Evolutionary conservation across 441 rosid species (phyloP), one percentile per base, ranked within the genome.

Genomic region (Gossypium schwendimanii): DNA sequence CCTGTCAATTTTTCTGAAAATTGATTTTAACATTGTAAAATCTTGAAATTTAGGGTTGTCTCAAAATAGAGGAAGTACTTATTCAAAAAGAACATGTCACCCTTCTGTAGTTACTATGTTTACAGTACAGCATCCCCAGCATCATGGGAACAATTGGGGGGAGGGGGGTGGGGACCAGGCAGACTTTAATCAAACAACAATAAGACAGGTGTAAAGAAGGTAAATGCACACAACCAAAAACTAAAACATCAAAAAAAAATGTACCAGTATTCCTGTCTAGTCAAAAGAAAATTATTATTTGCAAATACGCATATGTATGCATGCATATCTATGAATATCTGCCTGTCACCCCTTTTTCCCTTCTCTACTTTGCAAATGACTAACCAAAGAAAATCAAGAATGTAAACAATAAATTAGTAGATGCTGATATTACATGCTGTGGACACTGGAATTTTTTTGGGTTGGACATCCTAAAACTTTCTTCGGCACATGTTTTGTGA

Each of bases 381-480:
- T 17, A 64, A 69, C 67, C 59, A 76, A 66, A 55, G 23, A 58
- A 66, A 41, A 14, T 44, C 9, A 9, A 47, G 28, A 36, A 53
- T 21, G 21, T 5, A 45, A 12, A 66, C 55, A 62, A 66, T 17
- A 61, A 39, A 65, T 33, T 60, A 78, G 11, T 64, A 73, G 0
- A 7, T 64, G 53, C 36, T 58, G 58, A 59, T 47, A 83, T 86
- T 84, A 94, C 99, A 88, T 94, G 98, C 36, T 89, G 99, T 33
- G 97, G 93, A 73, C 99, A 94, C 86, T 78, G 91, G 72, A 94
- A 94, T 62, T 85, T 92, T 64, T 58, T 79, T 0, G 58, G 63
- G 24, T 77, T 86, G 4, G 82, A 72, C 75, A 83, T 63, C 12
- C 84, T 81, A 39, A 81, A 72, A 41, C 62, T 78, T 76, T 81